Evolutionary conservation across 129 eudicot species (phyloP), one percentile per base, ranked within the genome.

Genomic region (Rutidosis leptorrhynchoides): DNA sequence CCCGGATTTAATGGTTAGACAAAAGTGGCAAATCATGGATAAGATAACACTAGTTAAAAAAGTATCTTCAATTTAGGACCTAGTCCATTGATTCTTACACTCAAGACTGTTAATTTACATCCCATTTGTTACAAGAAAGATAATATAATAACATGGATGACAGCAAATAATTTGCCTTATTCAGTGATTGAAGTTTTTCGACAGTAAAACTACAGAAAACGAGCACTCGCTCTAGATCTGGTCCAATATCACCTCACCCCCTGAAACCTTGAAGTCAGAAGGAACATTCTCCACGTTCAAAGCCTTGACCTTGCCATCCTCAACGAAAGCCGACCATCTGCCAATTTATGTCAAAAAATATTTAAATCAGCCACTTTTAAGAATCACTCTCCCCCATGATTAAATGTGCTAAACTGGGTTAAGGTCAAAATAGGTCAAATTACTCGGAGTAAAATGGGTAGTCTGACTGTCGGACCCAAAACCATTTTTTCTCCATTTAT

Each of bases 241-340:
- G 14, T 62, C 85, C 76, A 93, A 64, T 28, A 93, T 77, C 58
- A 82, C 84, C 46, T 93, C 92, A 4, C 95, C 99, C 6, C 99
- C 95, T 2, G 99, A 93, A 59, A 93, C 99, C 79, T 89, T 79
- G 72, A 93, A 89, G 42, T 93, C 96, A 0, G 99, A 89, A 0
- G 99, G 99, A 26, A 83, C 95, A 43, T 86, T 75, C 77, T 93
- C 99, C 62, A 93, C 88, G n/a, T 93, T 93, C 42, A 93, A 77
- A 69, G 55, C 85, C 84, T 89, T 93, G 49, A 93, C 80, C 61
- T 86, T 84, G 12, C 99, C 99, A 74, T 93, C 95, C 55, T 76
- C 99, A 53, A 88, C 99, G 7, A 82, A 89, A 0, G 99, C 99
- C 15, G 99, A 93, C 99, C 99, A 93, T 76, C 99, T 93, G 75